Base-by-base conservation (phyloP, 1,284 basidiomycete genomes). In the Sanguinoderma infundibulare region DNA sequence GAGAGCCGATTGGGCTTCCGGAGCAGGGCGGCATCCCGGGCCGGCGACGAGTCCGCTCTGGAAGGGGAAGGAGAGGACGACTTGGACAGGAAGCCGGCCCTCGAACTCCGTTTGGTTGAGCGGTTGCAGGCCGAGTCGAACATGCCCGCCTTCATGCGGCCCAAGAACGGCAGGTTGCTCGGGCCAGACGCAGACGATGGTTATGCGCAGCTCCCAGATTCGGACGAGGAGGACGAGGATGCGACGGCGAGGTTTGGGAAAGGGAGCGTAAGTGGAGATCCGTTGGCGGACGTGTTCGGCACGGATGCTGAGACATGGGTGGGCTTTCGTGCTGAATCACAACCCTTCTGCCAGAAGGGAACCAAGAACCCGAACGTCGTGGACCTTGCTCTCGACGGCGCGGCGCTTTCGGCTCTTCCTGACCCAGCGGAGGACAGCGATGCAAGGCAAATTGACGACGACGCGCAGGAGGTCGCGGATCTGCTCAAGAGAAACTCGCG, bases 231-330 rank as follows among this genome's bases (percentile, higher is more conserved):
- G 24, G 69, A 66, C 15, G 69, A 68, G 26, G 73, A 73, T 5
- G 55, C 62, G 38, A 70, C 69, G 15, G 67, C 69, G 38, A 67
- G 67, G 15, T 64, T 67, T 28, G 64, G 63, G 28, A 62, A 61
- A 28, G 60, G 62, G 50, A 53, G 49, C 36, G 61, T 57, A 36
- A 60, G 61, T 58, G 67, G 65, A 22, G 82, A 84, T 68, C 79
- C 81, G 10, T 73, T 83, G 28, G 72, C 72, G 24, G 83, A 84
- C 64, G 75, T 83, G 22, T 83, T 82, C 68, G 87, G 87, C 51
- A 79, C 80, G 30, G 87, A 89, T 72, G 83, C 77, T 63, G 83
- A 87, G 65, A 81, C 83, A 3, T 89, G 87, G 87, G 77, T 78
- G 60, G 83, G 83, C 55, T 78, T 89, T 53, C 84, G 77, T 55